phyloP scores from a whole-genome alignment of 257 asterid genomes.

The Ehretia macrophylla region DNA sequence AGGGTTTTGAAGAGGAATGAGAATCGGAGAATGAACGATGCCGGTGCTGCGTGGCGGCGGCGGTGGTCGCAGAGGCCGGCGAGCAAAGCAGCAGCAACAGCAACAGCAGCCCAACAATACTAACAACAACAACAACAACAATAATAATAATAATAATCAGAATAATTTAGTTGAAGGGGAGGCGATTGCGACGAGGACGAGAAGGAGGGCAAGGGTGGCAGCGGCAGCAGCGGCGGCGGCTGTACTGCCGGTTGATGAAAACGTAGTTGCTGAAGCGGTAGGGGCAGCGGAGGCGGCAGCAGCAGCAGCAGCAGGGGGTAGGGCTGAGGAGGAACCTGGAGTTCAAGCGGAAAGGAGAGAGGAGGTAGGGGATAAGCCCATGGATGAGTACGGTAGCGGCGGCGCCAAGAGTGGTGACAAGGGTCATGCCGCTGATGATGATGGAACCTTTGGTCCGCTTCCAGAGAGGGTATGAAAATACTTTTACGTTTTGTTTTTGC shows the following conservation, averaged over 20 bases:
- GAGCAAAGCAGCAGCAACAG: slow-evolving; percentile 25
- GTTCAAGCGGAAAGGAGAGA: slow-evolving; percentile 22
- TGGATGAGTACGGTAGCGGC: slow-evolving; percentile 52
- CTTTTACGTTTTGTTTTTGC: background rate
- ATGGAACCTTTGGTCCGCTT: slow-evolving; percentile 41
- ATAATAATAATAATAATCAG: no score
- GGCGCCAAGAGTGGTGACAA: slow-evolving; percentile 43
- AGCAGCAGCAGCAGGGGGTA: slow-evolving; percentile 25
- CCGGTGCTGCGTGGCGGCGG: slow-evolving; percentile 74
- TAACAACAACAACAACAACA: background rate
- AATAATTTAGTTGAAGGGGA: slow-evolving; percentile 32
- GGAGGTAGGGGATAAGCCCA: slow-evolving; percentile 40
- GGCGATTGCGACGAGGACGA: slow-evolving; percentile 54
- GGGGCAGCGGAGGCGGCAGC: slow-evolving; percentile 29
- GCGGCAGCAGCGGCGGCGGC: slow-evolving; percentile 21
- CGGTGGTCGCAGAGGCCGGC: slow-evolving; percentile 54
- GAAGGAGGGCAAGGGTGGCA: slow-evolving; percentile 55
- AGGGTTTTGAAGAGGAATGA: slow-evolving; percentile 25
- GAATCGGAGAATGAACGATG: slow-evolving; percentile 72
- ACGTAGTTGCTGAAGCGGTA: slow-evolving; percentile 16
- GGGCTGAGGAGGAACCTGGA: slow-evolving; percentile 24
- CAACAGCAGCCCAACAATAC: slow-evolving; percentile 17
- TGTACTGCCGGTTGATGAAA: slow-evolving; percentile 32
- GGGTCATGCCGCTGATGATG: slow-evolving; percentile 61
- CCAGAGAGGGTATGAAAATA: slow-evolving; percentile 53